A percentile compares a stretch with the other conserved stretches of the same genome.
Evolutionary conservation across 179 eudicot genomes (phyloP).

Genomic region (Gypsophila paniculata): DNA sequence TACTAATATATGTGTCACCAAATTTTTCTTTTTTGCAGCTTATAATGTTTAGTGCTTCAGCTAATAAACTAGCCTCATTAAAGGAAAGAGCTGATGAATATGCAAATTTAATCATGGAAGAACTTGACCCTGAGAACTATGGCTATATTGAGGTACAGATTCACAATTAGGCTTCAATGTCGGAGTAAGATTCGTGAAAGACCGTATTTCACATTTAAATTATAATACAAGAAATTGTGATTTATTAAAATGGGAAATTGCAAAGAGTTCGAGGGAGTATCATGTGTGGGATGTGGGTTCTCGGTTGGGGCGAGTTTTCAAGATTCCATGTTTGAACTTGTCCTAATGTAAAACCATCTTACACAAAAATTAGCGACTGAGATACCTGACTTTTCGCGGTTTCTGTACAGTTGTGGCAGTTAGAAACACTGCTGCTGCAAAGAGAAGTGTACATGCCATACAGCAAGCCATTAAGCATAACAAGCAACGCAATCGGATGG

Average conservation of each 20-base stretch:
- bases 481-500: slow-evolving; percentile 51
- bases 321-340: not conserved
- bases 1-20: no score
- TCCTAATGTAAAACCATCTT: not conserved
- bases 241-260: no score
- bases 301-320: not conserved
- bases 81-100: slow-evolving; percentile 59
- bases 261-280: no score
- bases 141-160: slow-evolving; percentile 81
- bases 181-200: no score
- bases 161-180: no score
- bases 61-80: slow-evolving; percentile 49
- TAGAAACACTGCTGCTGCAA: slow-evolving; percentile 68
- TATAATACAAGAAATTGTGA: no score
- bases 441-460: slow-evolving; percentile 75
- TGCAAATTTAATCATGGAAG: slow-evolving; percentile 67
- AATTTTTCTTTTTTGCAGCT: slow-evolving; percentile 33
- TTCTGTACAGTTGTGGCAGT: slow-evolving; percentile 60
- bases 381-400: not conserved
- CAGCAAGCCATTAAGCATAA: slow-evolving; percentile 72
- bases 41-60: slow-evolving; percentile 61
- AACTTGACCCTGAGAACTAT: slow-evolving; percentile 53
- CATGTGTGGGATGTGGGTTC: no score
- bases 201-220: no score
- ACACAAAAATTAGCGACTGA: not conserved